Evolutionary conservation across 2,329 filamentous ascomycete species (phyloP).

Genomic region (Hansfordia pulvinata): DNA sequence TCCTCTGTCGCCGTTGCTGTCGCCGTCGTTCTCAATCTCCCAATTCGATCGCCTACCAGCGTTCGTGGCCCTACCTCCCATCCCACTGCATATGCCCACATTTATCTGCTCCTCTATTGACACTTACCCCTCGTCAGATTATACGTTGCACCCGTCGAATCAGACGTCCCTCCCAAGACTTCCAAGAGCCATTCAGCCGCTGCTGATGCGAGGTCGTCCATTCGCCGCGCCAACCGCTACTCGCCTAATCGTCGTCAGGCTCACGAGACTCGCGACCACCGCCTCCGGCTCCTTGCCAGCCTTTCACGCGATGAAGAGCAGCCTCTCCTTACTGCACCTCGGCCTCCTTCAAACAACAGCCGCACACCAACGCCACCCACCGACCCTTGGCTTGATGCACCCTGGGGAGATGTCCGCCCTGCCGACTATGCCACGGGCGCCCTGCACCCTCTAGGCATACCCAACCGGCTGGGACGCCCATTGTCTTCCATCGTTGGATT

Average conservation of each 20-base stretch:
- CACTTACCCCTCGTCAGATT: constrained; percentile 18
- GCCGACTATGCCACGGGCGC: too few relatives aligned
- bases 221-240: constrained; percentile 18
- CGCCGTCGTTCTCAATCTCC: too few relatives aligned
- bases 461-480: too few relatives aligned
- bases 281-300: constrained; percentile 14
- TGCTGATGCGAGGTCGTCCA: constrained; percentile 21
- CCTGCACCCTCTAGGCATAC: too few relatives aligned
- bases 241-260: constrained; percentile 13
- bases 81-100: background rate
- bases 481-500: too few relatives aligned
- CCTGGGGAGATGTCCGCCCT: too few relatives aligned
- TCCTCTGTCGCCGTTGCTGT: too few relatives aligned
- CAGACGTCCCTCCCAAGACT: constrained; percentile 23
- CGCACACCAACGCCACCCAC: background rate
- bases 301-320: constrained; percentile 6
- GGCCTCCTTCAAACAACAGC: background rate
- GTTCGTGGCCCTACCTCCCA: too few relatives aligned
- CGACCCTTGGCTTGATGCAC: too few relatives aligned
- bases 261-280: constrained; percentile 17
- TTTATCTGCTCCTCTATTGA: background rate
- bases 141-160: constrained; percentile 31
- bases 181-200: constrained; percentile 14
- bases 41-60: too few relatives aligned
- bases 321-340: background rate